Conservation (phyloP, 371 early-diverging fungal genomes). For the Nematocida sp. region DNA sequence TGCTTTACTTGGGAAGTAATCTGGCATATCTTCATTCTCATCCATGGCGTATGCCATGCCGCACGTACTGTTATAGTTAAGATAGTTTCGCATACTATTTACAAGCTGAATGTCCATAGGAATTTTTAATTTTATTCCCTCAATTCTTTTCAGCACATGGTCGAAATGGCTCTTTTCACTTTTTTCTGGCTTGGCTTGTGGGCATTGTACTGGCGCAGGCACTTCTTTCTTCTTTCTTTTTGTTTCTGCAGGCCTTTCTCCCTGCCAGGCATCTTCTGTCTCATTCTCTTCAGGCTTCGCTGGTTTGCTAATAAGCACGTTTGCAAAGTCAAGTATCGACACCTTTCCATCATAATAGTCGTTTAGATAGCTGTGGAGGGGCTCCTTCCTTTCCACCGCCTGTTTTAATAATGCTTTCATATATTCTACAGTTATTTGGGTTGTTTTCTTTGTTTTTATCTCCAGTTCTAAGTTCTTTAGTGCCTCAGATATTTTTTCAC, state of each 20-base stretch:
- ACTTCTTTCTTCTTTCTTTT: constrained; percentile 29
- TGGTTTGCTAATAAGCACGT: not conserved
- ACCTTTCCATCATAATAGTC: constrained; percentile 42
- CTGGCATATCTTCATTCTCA: constrained; percentile 46
- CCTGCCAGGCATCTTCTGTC: constrained; percentile 35
- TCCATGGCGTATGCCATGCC: not conserved
- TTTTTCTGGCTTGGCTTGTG: not conserved
- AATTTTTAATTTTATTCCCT: not conserved
- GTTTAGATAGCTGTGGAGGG: constrained; percentile 5
- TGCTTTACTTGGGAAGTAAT: constrained; percentile 62
- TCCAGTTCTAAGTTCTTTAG: constrained; percentile 44
- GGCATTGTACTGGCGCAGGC: not conserved
- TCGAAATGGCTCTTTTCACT: not conserved
- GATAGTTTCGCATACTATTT: constrained; percentile 36
- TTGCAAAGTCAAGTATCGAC: constrained; percentile 7
- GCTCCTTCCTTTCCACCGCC: not conserved
- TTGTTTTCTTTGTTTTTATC: constrained; percentile 20
- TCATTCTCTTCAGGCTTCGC: not conserved
- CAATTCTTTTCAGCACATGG: constrained; percentile 8
- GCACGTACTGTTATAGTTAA: constrained; percentile 33
- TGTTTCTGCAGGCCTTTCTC: constrained; percentile 12
- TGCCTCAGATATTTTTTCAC: constrained; percentile 14
- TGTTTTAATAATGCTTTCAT: constrained; percentile 21
- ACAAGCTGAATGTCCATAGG: constrained; percentile 12
- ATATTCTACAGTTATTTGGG: constrained; percentile 2